A percentile compares a stretch with the other conserved stretches of the same genome.
Evolutionary conservation across 371 early-diverging fungal genomes (phyloP).

Genomic region (Haplosporangium sp.): DNA sequence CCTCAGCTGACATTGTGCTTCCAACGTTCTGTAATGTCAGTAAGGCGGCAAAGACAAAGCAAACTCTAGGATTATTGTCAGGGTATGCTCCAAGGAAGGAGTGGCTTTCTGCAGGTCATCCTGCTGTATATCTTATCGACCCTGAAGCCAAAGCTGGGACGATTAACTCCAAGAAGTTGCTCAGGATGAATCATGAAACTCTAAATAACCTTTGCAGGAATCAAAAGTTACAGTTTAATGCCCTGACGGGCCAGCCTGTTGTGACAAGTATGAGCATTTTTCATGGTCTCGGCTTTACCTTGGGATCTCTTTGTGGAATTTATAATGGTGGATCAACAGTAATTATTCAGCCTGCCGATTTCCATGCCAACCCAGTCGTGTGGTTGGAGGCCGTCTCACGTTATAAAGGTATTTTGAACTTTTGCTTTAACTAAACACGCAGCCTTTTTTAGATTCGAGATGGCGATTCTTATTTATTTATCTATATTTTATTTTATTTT

Average conservation of each 20-base stretch:
- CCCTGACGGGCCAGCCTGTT: conserved; percentile 70
- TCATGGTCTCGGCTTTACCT: conserved; percentile 81
- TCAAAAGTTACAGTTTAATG: conserved; percentile 81
- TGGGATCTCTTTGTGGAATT: conserved; percentile 76
- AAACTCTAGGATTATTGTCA: conserved; percentile 64
- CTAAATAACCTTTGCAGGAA: conserved; percentile 80
- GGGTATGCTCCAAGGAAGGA: conserved; percentile 65
- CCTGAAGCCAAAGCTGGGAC: conserved; percentile 63
- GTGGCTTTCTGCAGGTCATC: conserved; percentile 57
- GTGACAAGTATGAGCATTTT: conserved; percentile 76
- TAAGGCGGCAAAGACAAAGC: conserved; percentile 67
- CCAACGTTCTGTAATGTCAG: conserved; percentile 66
- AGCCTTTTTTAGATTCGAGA: no score
- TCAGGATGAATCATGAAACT: conserved; percentile 70
- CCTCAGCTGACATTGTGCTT: conserved; percentile 29
- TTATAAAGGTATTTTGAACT: conserved; percentile 32
- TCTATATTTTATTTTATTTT: background rate
- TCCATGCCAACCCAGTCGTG: conserved; percentile 54
- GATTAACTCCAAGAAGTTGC: conserved; percentile 60
- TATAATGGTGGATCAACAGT: conserved; percentile 58
- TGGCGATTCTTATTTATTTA: no score
- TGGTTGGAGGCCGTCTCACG: conserved; percentile 44
- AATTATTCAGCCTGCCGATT: conserved; percentile 28
- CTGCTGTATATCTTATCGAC: conserved; percentile 67
- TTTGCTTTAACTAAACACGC: background rate